These are phyloP conservation scores for Ogataea salicorniae DNA, from an alignment of 805 yeast species.

Conservation along the genomic window DNA sequence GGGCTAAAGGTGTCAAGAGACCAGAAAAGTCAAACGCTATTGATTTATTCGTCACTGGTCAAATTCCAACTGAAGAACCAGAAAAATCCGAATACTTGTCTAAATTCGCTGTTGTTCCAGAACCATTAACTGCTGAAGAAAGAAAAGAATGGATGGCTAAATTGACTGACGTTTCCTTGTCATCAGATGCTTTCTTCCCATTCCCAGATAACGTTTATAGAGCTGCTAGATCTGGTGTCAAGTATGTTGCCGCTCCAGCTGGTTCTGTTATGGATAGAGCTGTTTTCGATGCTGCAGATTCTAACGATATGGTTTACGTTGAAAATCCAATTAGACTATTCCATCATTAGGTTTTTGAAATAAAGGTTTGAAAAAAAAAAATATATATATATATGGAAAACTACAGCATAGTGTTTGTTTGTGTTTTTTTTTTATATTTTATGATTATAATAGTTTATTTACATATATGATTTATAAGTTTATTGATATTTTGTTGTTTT, in stretches of 20 bases:
- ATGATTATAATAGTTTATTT: too few relatives aligned
- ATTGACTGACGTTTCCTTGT: constrained; percentile 80
- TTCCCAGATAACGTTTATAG: constrained; percentile 99
- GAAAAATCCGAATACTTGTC: constrained; percentile 90
- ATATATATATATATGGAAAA: too few relatives aligned
- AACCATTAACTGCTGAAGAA: constrained; percentile 76
- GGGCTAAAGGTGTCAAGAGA: constrained; percentile 98
- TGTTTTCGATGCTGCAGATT: constrained; percentile 92
- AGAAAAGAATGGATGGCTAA: constrained; percentile 81
- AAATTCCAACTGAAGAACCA: constrained; percentile 87
- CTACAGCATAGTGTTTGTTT: too few relatives aligned
- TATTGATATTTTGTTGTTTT: too few relatives aligned
- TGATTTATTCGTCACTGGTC: constrained; percentile 86
- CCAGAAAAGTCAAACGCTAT: constrained; percentile 98
- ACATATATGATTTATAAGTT: too few relatives aligned
- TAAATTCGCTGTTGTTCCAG: constrained; percentile 80
- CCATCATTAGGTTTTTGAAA: constrained; percentile 64
- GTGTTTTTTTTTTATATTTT: too few relatives aligned
- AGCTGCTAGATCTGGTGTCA: constrained; percentile 95
- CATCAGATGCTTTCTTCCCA: constrained; percentile 99
- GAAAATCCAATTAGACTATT: constrained; percentile 96
- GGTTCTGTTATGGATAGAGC: constrained; percentile 98
- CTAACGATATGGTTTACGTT: constrained; percentile 83
- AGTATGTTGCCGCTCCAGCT: constrained; percentile 92
- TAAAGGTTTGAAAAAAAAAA: too few relatives aligned